Evolutionary conservation across 225 moss, liverwort and hornwort species (phyloP), one percentile per base, ranked within the genome.

Genomic region (Marchantia paleacea): DNA sequence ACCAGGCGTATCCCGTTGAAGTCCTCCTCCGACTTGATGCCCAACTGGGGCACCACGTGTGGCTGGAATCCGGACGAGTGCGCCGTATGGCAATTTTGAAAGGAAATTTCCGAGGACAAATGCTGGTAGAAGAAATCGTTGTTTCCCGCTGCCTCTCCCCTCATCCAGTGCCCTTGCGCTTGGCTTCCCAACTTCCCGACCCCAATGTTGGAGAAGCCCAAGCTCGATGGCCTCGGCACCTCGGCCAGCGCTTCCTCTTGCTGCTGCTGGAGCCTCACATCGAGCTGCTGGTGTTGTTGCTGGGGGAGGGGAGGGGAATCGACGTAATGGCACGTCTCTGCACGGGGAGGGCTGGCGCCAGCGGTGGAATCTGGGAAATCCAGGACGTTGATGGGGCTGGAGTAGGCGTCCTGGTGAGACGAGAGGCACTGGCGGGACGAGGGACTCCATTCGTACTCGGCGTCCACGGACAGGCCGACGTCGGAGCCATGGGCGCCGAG

Each of bases 1-100:
- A 96, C 96, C 30, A 96, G 87, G 61, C 92, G 96, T 26, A 96
- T 80, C 47, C 96, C 96, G 18, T 85, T 90, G 77, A 93, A 85
- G 29, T 95, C 93, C 14, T 85, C 82, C 64, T 89, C 88, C 24
- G 76, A 76, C 52, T 60, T 76, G 57, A 85, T 80, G 19, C 82
- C 82, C 72, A 80, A 19, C 50, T 82, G 65, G 18, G 82, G 85
- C 55, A 77, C 80, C 7, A 76, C 20, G 31, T 77, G 77, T 0
- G 82, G n/a, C 12, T 80, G 50, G 66, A 82, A 80, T 28, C 82
- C 85, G 7, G 2, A 29, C 15, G 67, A 9, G 48, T 58, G 18
- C 12, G 68, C 62, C 1, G 65, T 52, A 62, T 82, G 76, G 67
- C 79, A 82, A 20, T 66, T 80, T 12, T 82, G 76, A 63, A 85